Evolutionary conservation across 2,329 filamentous ascomycete genomes (phyloP).

Genomic region (Aspergillus novoparasiticus): DNA sequence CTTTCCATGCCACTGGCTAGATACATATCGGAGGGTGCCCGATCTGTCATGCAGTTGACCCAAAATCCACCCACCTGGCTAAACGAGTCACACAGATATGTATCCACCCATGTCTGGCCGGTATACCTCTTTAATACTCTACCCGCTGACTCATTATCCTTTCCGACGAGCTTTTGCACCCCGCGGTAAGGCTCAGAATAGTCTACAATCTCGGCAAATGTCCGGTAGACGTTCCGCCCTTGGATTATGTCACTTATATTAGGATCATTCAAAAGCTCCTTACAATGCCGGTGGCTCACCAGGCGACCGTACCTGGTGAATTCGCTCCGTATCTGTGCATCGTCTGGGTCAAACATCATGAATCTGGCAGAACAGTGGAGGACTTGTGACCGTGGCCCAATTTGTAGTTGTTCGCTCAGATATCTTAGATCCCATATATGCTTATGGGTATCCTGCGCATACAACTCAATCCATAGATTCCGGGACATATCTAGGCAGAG

Average conservation of each 20-base stretch:
- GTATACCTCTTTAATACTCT: slow-evolving; percentile 21
- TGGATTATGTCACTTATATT: slow-evolving; percentile 26
- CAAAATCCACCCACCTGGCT: slow-evolving; percentile 42
- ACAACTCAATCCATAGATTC: slow-evolving; percentile 15
- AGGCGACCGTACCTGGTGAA: slow-evolving; percentile 20
- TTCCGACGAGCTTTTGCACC: slow-evolving; percentile 23
- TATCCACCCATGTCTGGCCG: slow-evolving; percentile 29
- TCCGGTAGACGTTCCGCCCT: slow-evolving; percentile 23
- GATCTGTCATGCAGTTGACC: slow-evolving; percentile 41
- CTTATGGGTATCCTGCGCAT: not conserved
- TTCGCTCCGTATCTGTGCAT: slow-evolving; percentile 9
- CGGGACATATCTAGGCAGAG: slow-evolving; percentile 16
- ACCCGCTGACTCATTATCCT: slow-evolving; percentile 26
- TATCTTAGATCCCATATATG: slow-evolving; percentile 16
- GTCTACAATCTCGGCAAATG: slow-evolving; percentile 23
- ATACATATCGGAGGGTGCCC: slow-evolving; percentile 28
- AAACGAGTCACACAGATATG: slow-evolving; percentile 31
- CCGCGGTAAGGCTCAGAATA: slow-evolving; percentile 20
- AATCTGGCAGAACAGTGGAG: slow-evolving; percentile 18
- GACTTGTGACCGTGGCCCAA: slow-evolving; percentile 2
- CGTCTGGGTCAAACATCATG: slow-evolving; percentile 7
- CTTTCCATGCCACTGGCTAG: slow-evolving; percentile 34
- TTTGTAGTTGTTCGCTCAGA: slow-evolving; percentile 7
- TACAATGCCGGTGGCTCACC: slow-evolving; percentile 18
- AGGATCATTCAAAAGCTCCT: slow-evolving; percentile 19